Evolutionary conservation across 169 alveolate genomes (phyloP).

Genomic region (Theileria equi): DNA sequence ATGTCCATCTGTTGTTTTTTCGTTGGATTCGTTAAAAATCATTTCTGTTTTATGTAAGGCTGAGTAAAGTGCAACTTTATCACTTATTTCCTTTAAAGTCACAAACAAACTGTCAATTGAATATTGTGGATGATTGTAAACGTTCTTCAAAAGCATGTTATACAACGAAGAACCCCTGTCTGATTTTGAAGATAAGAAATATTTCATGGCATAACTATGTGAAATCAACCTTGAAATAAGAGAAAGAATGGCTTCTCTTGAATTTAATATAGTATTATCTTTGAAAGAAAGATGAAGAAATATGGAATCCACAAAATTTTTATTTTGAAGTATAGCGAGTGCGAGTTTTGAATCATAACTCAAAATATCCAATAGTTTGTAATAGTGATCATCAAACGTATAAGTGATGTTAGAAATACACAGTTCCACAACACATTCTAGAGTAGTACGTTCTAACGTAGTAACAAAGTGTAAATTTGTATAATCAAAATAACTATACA

Average conservation of each 20-base stretch:
- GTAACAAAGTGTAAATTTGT: too few relatives aligned
- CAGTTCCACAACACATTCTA: too few relatives aligned
- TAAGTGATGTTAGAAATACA: too few relatives aligned
- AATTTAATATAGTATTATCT: background rate
- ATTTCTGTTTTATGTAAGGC: background rate
- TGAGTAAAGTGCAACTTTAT: background rate
- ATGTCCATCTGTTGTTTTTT: background rate
- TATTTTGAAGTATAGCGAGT: background rate
- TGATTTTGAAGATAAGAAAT: background rate
- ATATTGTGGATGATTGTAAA: background rate
- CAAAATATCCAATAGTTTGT: background rate
- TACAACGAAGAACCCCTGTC: background rate
- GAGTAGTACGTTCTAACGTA: too few relatives aligned
- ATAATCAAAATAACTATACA: too few relatives aligned
- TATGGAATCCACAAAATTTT: background rate
- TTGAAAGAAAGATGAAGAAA: background rate
- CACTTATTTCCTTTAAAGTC: slow-evolving; percentile 6
- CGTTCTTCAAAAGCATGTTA: background rate
- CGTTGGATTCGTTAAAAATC: slow-evolving; percentile 3
- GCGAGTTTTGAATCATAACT: background rate
- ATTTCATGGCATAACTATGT: background rate
- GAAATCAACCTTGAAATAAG: background rate
- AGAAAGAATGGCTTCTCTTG: background rate
- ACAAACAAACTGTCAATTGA: background rate
- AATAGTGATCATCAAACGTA: too few relatives aligned